Conservation (phyloP, 225 moss, liverwort and hornwort species). For the Takakia lepidozioides region DNA sequence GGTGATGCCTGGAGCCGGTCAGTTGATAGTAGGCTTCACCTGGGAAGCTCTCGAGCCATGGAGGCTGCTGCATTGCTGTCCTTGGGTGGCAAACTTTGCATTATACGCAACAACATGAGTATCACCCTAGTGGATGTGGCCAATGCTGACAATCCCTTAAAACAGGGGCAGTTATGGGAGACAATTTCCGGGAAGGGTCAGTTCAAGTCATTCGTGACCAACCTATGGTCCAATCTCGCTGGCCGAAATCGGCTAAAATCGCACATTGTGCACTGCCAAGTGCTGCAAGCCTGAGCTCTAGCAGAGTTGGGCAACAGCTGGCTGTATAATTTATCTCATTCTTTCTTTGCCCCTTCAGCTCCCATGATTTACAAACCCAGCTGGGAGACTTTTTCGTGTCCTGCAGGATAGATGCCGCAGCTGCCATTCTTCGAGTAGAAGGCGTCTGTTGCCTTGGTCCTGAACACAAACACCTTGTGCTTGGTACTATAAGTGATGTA, state of each 20-base stretch:
- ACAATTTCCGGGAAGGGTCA: conserved; percentile 97
- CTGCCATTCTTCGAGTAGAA: conserved; percentile 47
- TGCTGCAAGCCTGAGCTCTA: conserved; percentile 92
- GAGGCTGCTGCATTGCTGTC: conserved; percentile 94
- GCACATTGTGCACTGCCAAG: conserved; percentile 99
- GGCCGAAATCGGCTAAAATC: conserved; percentile 91
- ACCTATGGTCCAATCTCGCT: conserved; percentile 97
- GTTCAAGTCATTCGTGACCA: conserved; percentile 97
- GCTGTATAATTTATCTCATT: conserved; percentile 67
- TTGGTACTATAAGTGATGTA: conserved; percentile 36
- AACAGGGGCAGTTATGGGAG: conserved; percentile 91
- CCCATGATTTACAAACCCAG: conserved; percentile 22
- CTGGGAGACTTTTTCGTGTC: conserved; percentile 20
- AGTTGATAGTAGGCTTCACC: conserved; percentile 86
- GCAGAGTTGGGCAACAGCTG: conserved; percentile 43
- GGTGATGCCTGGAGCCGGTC: conserved; percentile 85
- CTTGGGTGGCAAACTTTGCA: conserved; percentile 92
- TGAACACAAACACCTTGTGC: conserved; percentile 25
- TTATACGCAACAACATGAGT: conserved; percentile 98
- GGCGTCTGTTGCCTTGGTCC: conserved; percentile 41
- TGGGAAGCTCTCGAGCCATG: conserved; percentile 93
- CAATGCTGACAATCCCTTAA: conserved; percentile 79
- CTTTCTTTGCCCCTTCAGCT: conserved; percentile 28
- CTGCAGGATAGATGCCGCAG: conserved; percentile 43
- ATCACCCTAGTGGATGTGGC: conserved; percentile 94